Evolutionary conservation across 495 filamentous ascomycete genomes (phyloP), one percentile per base, ranked within the genome.

Genomic region (Xylaria bambusicola): DNA sequence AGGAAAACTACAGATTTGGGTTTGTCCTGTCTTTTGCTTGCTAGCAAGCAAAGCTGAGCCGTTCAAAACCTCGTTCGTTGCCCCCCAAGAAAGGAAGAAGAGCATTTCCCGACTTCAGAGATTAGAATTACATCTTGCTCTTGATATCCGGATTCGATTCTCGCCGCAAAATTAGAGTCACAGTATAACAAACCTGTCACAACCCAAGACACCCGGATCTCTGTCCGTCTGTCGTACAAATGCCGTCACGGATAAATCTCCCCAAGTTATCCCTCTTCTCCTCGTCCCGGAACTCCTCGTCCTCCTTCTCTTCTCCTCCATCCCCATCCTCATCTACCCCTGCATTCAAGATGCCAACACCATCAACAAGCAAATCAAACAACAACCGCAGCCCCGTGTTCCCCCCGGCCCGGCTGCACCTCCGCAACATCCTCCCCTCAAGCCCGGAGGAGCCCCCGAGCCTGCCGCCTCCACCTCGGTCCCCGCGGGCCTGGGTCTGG

Each of bases 271-370:
- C 58, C 0, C 31, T 45, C n/a, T 56, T 54, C n/a, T 41, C 29
- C 6, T 61, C n/a, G n/a, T n/a, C 52, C 24, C 44, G 51, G 17
- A 15, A 42, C 44, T 41, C 56, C 13, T 23, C 56, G 6, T 49
- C 51, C n/a, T 63, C 78, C 72, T 75, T 62, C 78, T 72, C 68
- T 85, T 82, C 45, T 77, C 66, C 42, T 17, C 17, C 42, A 9
- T 6, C 20, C 35, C 31, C 52, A 18, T 27, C 20, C 31, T 79
- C 81, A 2, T 77, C 79, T 2, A 79, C 73, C 27, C 75, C 76
- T 33, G 85, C 64, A 65, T 85, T 83, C 52, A 48, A 51, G 6
- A 42, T 44, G n/a, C 24, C 41, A 15, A 5, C 40, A 24, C 41
- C 51, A 24, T 36, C 56, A 5, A 12, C 58, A 9, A 13, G 44